Base-by-base conservation (phyloP, 257 asterid genomes). In the Nicotiana benthamiana region DNA sequence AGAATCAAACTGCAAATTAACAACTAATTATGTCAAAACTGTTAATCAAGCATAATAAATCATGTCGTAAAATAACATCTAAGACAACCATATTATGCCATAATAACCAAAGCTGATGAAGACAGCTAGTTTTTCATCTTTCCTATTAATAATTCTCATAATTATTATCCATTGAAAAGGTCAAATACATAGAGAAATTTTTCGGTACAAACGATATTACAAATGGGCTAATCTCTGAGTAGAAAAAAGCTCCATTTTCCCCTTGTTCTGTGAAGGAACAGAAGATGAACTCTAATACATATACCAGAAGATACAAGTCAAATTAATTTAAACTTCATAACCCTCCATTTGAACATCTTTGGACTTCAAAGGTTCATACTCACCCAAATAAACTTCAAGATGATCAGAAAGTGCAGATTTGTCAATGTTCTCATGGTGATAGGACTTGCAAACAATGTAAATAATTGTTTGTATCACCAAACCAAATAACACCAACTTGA, bases 301-400 rank as follows among this genome's bases (percentile, higher is more conserved):
- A 22, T 59, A 9, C 26, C 36, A 43, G 40, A 72, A 24, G 22
- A 70, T 46, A 46, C 16, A 6, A 72, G 60, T 72, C 30, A 72
- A 46, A 13, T 2, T 40, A 40, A 40, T 72, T 82, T 85, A 85
- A n/a, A 85, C 89, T 27, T 36, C 78, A 83, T 82, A 81, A 15
- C 81, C 86, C 84, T 87, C 89, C 65, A 91, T 75, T 80, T 91
- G 97, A 51, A 91, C 88, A 81, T 91, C 91, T 83, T 82, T 87
- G 9, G 89, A 57, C 84, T 86, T 92, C 86, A 89, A 84, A 27
- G 91, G 93, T 22, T 77, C 91, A 84, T 92, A 91, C 18, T 91
- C 93, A 16, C 94, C 97, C 83, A 87, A 79, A 86, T 90, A 92
- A 77, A 79, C 97, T 86, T 87, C 95, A 74, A 92, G 87, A 86